Conservation (phyloP, 768 basidiomycete species). For the Auricularia sp. region DNA sequence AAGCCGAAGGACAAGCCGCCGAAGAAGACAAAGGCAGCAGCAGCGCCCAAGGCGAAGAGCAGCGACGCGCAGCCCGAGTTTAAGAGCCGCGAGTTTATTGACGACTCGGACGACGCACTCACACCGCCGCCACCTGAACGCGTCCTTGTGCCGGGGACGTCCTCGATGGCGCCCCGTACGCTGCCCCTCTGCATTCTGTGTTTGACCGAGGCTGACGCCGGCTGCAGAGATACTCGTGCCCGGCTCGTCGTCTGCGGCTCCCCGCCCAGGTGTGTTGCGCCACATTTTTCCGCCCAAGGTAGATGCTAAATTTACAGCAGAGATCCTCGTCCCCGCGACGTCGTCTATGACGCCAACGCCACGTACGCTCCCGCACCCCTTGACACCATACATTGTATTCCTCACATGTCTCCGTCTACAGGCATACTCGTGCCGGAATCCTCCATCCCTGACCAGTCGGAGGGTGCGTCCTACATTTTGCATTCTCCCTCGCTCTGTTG, state of each 20-base stretch:
- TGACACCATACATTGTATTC: too few relatives aligned
- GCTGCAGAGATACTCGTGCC: background rate
- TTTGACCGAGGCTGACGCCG: too few relatives aligned
- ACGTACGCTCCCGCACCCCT: too few relatives aligned
- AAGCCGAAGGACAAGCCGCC: conserved; percentile 3
- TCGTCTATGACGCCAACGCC: background rate
- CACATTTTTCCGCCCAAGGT: background rate
- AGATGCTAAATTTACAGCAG: background rate
- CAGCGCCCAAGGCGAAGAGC: conserved; percentile 21
- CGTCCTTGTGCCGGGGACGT: background rate
- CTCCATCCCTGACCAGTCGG: background rate
- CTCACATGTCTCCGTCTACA: background rate
- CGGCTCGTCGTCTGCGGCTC: background rate
- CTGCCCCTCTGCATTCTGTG: too few relatives aligned
- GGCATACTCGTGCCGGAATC: too few relatives aligned
- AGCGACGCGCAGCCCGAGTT: conserved; percentile 13
- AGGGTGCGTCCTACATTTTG: too few relatives aligned
- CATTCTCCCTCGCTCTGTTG: too few relatives aligned
- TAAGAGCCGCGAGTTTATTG: conserved; percentile 36
- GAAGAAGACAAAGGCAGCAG: conserved; percentile 18
- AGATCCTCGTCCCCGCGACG: background rate
- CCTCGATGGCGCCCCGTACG: background rate
- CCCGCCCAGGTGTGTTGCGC: background rate
- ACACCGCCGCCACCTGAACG: conserved; percentile 7
- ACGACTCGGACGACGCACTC: conserved; percentile 22